Conservation (phyloP, 108 stramenopile species). For the Epithemia pelagica region DNA sequence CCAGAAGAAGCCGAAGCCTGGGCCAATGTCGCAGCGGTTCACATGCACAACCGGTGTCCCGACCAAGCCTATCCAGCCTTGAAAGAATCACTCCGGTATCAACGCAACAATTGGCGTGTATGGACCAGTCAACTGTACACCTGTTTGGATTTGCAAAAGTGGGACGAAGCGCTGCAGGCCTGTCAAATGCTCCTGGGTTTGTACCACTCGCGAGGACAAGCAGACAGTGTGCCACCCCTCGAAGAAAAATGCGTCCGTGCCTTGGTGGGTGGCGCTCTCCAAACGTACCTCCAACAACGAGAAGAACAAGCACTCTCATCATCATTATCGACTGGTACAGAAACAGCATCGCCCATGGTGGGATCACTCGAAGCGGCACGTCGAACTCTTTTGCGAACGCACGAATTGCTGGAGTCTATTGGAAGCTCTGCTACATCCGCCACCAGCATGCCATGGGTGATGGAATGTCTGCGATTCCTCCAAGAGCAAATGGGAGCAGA, state of each 20-base stretch:
- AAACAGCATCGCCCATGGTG: conserved; percentile 12
- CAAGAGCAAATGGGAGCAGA: conserved; percentile 58
- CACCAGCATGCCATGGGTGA: conserved; percentile 63
- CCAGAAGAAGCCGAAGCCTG: conserved; percentile 92
- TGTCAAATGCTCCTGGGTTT: conserved; percentile 61
- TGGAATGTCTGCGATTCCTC: conserved; percentile 52
- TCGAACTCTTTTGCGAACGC: conserved; percentile 53
- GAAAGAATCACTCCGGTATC: conserved; percentile 63
- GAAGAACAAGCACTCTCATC: conserved; percentile 4
- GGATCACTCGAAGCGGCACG: conserved; percentile 44
- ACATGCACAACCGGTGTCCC: conserved; percentile 68
- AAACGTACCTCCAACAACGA: conserved; percentile 18
- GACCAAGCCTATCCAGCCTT: conserved; percentile 77
- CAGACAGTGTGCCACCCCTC: conserved; percentile 49
- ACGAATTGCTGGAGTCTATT: conserved; percentile 55
- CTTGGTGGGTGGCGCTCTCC: conserved; percentile 55
- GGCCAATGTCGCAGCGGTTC: conserved; percentile 90
- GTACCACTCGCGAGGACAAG: conserved; percentile 27
- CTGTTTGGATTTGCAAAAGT: conserved; percentile 78
- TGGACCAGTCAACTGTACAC: conserved; percentile 80
- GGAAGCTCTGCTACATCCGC: conserved; percentile 12
- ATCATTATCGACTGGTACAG: background rate
- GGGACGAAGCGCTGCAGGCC: conserved; percentile 81
- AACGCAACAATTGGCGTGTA: conserved; percentile 77
- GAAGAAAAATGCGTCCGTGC: conserved; percentile 74